Evolutionary conservation across 176 grass and related monocot species (phyloP).

Genomic region (Triticum timopheevii): DNA sequence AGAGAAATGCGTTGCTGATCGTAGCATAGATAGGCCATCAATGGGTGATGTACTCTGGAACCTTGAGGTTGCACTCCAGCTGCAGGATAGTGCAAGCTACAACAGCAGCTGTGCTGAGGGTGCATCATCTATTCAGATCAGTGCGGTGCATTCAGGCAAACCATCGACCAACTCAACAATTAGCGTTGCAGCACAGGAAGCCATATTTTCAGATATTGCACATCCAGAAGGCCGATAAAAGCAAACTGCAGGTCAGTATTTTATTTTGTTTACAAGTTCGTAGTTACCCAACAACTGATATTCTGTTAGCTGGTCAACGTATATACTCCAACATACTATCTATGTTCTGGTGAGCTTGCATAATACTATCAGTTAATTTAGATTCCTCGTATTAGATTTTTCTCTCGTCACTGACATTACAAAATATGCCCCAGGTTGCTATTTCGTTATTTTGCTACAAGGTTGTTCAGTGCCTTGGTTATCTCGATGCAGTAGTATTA

Average conservation of each 20-base stretch:
- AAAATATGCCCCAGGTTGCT: neutral
- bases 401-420: neutral
- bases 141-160: neutral
- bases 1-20: slow-evolving; percentile 30
- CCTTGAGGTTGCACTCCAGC: slow-evolving; percentile 26
- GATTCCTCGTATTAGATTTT: neutral
- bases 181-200: neutral
- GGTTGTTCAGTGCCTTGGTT: neutral
- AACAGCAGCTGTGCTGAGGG: neutral
- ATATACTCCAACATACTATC: neutral
- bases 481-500: neutral
- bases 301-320: neutral
- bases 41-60: slow-evolving; percentile 30
- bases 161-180: neutral
- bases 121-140: neutral
- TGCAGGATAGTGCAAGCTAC: slow-evolving; percentile 19
- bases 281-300: neutral
- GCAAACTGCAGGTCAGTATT: neutral
- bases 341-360: neutral
- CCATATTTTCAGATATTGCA: neutral
- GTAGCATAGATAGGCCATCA: slow-evolving; percentile 18
- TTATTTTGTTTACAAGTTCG: neutral
- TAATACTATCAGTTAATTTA: neutral
- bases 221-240: slow-evolving; percentile 13
- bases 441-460: neutral